Evolutionary conservation across 1,139 yeast genomes (phyloP), one percentile per base, ranked within the genome.

Genomic region (Lizanozyma gosingica): DNA sequence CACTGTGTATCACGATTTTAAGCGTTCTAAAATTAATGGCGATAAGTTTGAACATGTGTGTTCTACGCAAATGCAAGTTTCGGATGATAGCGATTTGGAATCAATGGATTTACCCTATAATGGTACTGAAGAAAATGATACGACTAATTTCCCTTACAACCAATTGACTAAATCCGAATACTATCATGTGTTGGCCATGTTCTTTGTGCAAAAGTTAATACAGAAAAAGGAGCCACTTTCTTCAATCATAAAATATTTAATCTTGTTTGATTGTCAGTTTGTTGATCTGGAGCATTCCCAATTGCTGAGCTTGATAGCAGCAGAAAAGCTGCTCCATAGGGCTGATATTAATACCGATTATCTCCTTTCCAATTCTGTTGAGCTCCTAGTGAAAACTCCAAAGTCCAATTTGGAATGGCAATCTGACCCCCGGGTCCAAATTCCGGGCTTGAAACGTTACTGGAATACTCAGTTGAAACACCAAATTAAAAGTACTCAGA

Each of bases 11-110:
- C 9, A 22, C 11, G 29, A 22, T 6, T 22, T 22, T 11, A 22
- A 22, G 29, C 29, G 11, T 11, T 6, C 6, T 6, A 22, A 6
- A 6, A 22, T 22, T 22, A 11, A 6, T 6, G 29, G 9, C 29
- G 11, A 22, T 22, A 11, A 22, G 9, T n/a, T n/a, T n/a, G 29
- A 22, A 11, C 29, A 22, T 6, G 29, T 6, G 9, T 22, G 6
- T 22, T 6, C 9, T 22, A 6, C 11, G 29, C 53, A 56, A 39
- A 61, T 66, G 57, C 60, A 59, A 37, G 56, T 52, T 15, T 65
- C 72, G 2, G 73, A 67, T 39, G 66, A 59, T 38, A 65, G 61
- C 37, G 64, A 55, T 34, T 46, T 49, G 11, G 62, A 57, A 36
- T 40, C 47, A 15, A n/a, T n/a, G n/a, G 44, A 41, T 11, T 44